Evolutionary conservation across 2,329 filamentous ascomycete genomes (phyloP), one percentile per base, ranked within the genome.

Genomic region (Fusarium torreyae): DNA sequence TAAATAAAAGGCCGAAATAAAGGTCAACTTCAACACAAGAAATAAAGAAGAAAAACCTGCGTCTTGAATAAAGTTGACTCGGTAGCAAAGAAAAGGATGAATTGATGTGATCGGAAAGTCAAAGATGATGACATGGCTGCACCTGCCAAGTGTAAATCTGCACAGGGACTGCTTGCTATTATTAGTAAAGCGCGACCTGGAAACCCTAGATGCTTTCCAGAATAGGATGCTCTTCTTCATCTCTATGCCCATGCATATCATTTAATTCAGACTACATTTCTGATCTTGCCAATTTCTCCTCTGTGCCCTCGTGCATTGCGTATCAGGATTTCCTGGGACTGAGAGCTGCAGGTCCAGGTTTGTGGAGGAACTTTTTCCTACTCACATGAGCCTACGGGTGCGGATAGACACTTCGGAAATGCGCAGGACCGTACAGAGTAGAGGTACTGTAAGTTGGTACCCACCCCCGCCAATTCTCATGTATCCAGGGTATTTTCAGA

Each of bases 401-500:
- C 6, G 17, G 15, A 17, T 17, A 36, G 34, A 36, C 7, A 36
- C 17, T 8, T 36, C 34, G 34, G 34, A 36, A 36, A 31, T 31
- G 28, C 28, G 28, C 28, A 31, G 34, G 15, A 36, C 34, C 14
- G 34, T 17, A 36, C 33, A 15, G 4, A 6, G 34, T 36, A 36
- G 31, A 8, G 10, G 34, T n/a, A 36, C 34, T 17, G 34, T n/a
- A n/a, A 38, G 26, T 13, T 38, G 14, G 50, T 69, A 53, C 43
- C 66, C 66, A 69, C 66, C 66, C 66, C 66, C 66, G 43, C 66
- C 44, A 46, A 69, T 33, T 66, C 46, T 40, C 18, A 52, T 57
- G 49, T 63, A 44, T 26, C 39, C 45, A 65, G 53, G 44, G 65
- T 68, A 36, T 15, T 22, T 31, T 24, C 22, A 24, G 22, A 33